Percentiles rank a stretch among this genome's conserved stretches.
Evolutionary conservation across 2,329 filamentous ascomycete genomes (phyloP).

Genomic region (Xylariaceae sp.): DNA sequence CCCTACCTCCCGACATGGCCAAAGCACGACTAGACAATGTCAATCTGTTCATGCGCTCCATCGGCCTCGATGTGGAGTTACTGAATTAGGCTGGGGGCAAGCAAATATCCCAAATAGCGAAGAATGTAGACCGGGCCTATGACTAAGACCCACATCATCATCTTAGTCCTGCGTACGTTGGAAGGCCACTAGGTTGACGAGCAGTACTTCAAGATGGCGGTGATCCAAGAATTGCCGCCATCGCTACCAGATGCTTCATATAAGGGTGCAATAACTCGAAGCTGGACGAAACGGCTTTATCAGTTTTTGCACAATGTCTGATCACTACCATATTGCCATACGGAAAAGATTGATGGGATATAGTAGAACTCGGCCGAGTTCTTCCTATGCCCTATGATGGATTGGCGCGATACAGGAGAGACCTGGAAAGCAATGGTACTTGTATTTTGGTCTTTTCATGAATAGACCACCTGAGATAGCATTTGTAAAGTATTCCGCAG

Average conservation of each 20-base stretch:
- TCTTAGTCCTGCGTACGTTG: too few relatives aligned
- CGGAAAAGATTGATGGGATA: conserved; percentile 13
- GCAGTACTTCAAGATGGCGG: too few relatives aligned
- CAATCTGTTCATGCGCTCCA: conserved; percentile 97
- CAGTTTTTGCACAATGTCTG: too few relatives aligned
- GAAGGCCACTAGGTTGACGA: too few relatives aligned
- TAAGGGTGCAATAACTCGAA: too few relatives aligned
- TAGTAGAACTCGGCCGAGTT: conserved; percentile 18
- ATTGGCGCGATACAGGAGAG: conserved; percentile 1
- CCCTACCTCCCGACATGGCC: conserved; percentile 81
- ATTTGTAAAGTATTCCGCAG: conserved; percentile 10
- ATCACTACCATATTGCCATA: background rate
- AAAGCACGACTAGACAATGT: conserved; percentile 83
- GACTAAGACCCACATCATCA: too few relatives aligned
- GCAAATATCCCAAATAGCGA: background rate
- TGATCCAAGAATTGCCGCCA: too few relatives aligned
- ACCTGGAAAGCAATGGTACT: conserved; percentile 19
- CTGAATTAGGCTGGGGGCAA: conserved; percentile 33
- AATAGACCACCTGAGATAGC: conserved; percentile 13
- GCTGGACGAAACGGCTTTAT: too few relatives aligned
- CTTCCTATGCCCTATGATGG: background rate
- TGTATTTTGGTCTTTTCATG: conserved; percentile 15
- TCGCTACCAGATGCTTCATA: too few relatives aligned
- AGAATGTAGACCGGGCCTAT: background rate
- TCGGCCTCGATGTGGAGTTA: conserved; percentile 92